Conservation (phyloP, 2,329 filamentous ascomycete genomes). For the Pyrenochaeta sp. region DNA sequence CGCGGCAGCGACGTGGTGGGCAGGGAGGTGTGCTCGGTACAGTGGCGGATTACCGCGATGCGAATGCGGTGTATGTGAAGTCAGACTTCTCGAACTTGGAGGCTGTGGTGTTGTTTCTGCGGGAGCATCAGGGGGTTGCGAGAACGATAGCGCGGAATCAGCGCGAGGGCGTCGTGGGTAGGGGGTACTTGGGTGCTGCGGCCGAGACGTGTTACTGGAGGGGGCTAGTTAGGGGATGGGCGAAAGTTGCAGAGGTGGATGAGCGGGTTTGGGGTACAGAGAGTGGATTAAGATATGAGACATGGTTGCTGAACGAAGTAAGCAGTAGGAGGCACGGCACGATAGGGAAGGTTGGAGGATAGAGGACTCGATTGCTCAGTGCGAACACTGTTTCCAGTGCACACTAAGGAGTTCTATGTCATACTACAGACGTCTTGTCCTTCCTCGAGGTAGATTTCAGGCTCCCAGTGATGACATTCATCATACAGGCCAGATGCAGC, state of each 20-base stretch:
- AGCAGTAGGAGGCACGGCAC: not conserved
- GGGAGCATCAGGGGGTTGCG: constrained; percentile 12
- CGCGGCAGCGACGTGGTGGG: not conserved
- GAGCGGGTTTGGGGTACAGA: constrained; percentile 13
- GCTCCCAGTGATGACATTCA: too few relatives aligned
- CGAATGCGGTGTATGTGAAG: constrained; percentile 23
- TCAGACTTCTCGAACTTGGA: constrained; percentile 20
- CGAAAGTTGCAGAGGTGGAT: constrained; percentile 7
- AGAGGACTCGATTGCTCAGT: too few relatives aligned
- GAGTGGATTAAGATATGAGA: constrained; percentile 21
- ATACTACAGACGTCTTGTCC: too few relatives aligned
- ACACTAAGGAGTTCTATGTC: too few relatives aligned
- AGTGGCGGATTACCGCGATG: constrained; percentile 6
- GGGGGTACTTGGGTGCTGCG: constrained; percentile 14
- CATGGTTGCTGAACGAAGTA: constrained; percentile 21
- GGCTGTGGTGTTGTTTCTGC: constrained; percentile 10
- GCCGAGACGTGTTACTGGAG: constrained; percentile 29
- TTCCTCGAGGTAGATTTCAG: too few relatives aligned
- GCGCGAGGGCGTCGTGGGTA: constrained; percentile 9
- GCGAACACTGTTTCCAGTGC: too few relatives aligned
- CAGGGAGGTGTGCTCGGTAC: not conserved
- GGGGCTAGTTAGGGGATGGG: constrained; percentile 19
- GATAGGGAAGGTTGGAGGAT: not conserved
- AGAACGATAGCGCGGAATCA: constrained; percentile 19
- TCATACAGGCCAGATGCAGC: too few relatives aligned